A percentile compares a stretch with the other conserved stretches of the same genome.
Conservation (phyloP, 202 grass and related monocot genomes). For the Schoenoplectus tabernaemontani region DNA sequence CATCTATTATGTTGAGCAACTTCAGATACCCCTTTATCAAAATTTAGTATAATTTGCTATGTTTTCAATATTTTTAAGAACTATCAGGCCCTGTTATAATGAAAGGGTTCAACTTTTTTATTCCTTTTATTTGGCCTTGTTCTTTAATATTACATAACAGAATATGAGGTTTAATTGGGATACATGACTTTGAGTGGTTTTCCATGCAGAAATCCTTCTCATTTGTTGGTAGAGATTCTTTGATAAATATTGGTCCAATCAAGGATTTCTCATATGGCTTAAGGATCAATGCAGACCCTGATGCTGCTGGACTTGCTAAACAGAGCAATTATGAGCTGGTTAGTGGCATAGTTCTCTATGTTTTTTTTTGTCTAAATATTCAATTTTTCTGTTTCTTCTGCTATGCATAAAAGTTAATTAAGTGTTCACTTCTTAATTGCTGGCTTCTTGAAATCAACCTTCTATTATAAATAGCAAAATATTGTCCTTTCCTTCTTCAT, state of each 20-base stretch:
- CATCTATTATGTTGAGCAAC: not conserved
- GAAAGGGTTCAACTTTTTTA: not conserved
- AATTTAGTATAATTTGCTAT: not conserved
- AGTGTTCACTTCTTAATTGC: not conserved
- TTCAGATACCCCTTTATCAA: not conserved
- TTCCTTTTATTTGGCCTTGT: not conserved
- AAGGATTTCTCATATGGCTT: constrained; percentile 95
- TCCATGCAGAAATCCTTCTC: constrained; percentile 37
- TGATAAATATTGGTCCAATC: constrained; percentile 87
- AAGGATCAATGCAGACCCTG: constrained; percentile 74
- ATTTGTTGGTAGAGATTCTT: constrained; percentile 79
- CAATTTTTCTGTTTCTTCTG: not conserved
- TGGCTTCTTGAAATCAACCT: not conserved
- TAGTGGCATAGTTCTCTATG: constrained; percentile 22
- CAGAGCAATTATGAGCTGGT: constrained; percentile 99
- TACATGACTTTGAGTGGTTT: not conserved
- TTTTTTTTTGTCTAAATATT: constrained; percentile 6
- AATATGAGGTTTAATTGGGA: not conserved
- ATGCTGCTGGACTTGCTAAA: constrained; percentile 66
- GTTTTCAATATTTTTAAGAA: not conserved
- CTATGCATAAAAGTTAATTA: not conserved
- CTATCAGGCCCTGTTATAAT: not conserved
- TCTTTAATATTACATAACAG: not conserved
- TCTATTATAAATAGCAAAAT: constrained; percentile 6
- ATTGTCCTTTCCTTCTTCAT: not conserved